phyloP scores from a whole-genome alignment of 2,329 filamentous ascomycete genomes.

The Pestalotiopsis sp. region DNA sequence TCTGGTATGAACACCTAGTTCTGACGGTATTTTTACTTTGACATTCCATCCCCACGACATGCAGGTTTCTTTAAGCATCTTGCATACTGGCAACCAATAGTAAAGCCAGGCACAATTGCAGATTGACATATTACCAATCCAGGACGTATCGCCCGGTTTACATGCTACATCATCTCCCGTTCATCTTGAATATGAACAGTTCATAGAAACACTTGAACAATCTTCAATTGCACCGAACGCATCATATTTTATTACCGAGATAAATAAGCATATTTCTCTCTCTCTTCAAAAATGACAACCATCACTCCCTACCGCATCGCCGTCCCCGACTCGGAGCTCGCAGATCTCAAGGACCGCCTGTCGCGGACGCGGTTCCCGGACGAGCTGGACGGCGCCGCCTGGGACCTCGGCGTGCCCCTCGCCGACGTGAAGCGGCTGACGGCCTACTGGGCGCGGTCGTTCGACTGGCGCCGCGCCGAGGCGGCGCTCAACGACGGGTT shows the following conservation, averaged over 20 bases:
- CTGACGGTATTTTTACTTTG: background rate
- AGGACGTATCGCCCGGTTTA: background rate
- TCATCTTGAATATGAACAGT: background rate
- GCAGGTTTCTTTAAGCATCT: background rate
- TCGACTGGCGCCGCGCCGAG: conserved; percentile 65
- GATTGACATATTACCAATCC: background rate
- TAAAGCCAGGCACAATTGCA: background rate
- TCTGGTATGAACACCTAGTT: background rate
- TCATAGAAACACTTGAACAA: no score
- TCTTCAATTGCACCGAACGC: background rate
- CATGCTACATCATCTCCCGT: background rate
- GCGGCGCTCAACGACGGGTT: conserved; percentile 56
- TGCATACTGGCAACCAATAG: background rate
- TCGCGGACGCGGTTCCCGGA: conserved; percentile 56
- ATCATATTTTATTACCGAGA: background rate
- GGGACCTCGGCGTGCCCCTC: conserved; percentile 65
- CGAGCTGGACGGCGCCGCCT: conserved; percentile 52
- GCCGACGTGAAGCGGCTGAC: conserved; percentile 61
- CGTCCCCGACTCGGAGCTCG: conserved; percentile 53
- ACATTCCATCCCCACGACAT: background rate
- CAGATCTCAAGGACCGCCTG: conserved; percentile 58
- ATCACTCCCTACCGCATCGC: conserved; percentile 49
- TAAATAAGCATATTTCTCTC: background rate
- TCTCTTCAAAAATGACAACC: conserved; percentile 26
- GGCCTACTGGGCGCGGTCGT: conserved; percentile 58